Conservation (phyloP, 495 filamentous ascomycete genomes). For the Neurospora sp. region DNA sequence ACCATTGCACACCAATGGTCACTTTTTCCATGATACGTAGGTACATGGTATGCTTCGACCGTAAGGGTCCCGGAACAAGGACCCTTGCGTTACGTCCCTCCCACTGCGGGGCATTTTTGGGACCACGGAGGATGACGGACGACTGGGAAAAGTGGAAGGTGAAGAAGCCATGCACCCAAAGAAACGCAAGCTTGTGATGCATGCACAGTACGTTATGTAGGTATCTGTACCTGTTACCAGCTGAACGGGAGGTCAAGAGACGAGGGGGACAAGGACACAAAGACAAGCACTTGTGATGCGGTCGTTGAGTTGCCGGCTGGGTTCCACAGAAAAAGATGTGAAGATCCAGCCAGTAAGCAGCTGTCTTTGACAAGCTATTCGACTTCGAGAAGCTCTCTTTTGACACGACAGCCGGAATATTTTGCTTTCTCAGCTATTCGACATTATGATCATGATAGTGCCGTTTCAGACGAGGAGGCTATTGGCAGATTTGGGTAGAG, state of each 20-base stretch:
- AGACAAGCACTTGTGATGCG: neutral
- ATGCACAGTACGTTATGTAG: neutral
- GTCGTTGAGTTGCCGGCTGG: neutral
- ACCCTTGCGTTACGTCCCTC: neutral
- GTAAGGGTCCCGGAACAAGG: neutral
- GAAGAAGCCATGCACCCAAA: neutral
- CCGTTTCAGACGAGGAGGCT: neutral
- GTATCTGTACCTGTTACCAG: neutral
- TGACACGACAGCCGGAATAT: neutral
- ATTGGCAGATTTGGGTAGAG: neutral
- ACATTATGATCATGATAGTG: neutral
- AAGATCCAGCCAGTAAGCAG: neutral
- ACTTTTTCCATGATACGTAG: neutral
- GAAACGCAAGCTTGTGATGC: neutral
- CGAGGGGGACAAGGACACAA: neutral
- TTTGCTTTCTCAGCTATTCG: neutral
- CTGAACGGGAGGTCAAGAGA: neutral
- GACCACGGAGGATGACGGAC: neutral
- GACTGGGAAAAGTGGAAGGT: neutral
- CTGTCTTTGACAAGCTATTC: neutral
- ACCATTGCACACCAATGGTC: neutral
- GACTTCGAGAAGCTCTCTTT: neutral
- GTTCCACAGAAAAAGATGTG: neutral
- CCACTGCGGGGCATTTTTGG: neutral
- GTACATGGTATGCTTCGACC: neutral